Evolutionary conservation across 2,329 filamentous ascomycete species (phyloP).

Genomic region (Pyrenophora seminiperda): DNA sequence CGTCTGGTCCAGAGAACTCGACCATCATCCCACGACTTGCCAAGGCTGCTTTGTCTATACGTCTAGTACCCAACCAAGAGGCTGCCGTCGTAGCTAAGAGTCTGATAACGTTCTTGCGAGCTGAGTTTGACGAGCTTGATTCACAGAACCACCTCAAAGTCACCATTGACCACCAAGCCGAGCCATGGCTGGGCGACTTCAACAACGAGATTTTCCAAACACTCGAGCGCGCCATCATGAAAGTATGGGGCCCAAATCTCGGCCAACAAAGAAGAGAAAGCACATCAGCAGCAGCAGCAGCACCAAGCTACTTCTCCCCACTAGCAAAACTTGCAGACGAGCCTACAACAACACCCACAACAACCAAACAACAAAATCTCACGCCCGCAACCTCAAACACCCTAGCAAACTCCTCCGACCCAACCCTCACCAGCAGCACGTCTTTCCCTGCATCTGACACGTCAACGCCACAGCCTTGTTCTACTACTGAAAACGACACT

Average conservation of each 20-base stretch:
- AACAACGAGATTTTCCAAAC: constrained; percentile 89
- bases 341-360: background rate
- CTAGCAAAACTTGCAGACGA: constrained; percentile 13
- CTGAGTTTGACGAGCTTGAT: constrained; percentile 73
- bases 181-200: constrained; percentile 94
- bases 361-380: constrained; percentile 26
- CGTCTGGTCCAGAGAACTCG: constrained; percentile 84
- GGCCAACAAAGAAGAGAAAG: constrained; percentile 37
- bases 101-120: constrained; percentile 69
- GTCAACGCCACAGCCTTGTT: constrained; percentile 3
- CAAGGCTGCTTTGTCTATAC: constrained; percentile 84
- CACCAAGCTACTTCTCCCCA: constrained; percentile 22
- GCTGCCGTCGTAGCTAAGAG: constrained; percentile 74
- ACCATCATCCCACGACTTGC: constrained; percentile 90
- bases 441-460: constrained; percentile 1
- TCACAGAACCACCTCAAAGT: constrained; percentile 82
- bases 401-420: constrained; percentile 51
- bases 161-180: constrained; percentile 88
- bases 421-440: constrained; percentile 19
- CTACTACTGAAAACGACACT: background rate
- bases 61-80: constrained; percentile 91
- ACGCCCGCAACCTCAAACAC: constrained; percentile 58
- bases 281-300: constrained; percentile 8
- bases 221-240: constrained; percentile 80
- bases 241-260: constrained; percentile 73